Percentiles rank a stretch among this genome's conserved stretches.
Conservation (phyloP, 192 early-diverging fungal species). For the Kickxella alabastrina region DNA sequence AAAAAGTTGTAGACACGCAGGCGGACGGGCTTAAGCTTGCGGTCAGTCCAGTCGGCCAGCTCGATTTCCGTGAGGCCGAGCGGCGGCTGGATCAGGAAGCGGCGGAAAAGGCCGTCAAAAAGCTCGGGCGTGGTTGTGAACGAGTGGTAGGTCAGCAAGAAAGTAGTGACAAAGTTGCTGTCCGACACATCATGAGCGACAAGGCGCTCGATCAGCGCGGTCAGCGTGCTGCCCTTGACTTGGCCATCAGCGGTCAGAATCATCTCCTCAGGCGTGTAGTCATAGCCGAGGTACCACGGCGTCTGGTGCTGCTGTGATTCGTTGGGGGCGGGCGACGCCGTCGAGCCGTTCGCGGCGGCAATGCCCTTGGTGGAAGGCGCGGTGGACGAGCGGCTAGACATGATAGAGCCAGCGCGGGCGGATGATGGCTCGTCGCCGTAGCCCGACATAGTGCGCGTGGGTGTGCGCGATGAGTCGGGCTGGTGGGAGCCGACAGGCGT, state of each 20-base stretch:
- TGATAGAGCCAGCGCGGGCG: conserved; percentile 18
- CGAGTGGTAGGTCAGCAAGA: conserved; percentile 92
- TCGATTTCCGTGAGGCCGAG: conserved; percentile 59
- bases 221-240: conserved; percentile 87
- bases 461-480: conserved; percentile 22
- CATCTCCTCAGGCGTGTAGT: conserved; percentile 70
- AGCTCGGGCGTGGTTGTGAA: conserved; percentile 80
- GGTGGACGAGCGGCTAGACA: conserved; percentile 32
- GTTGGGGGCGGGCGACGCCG: conserved; percentile 7
- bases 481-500: conserved; percentile 25
- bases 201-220: conserved; percentile 81
- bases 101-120: conserved; percentile 65
- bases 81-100: conserved; percentile 79
- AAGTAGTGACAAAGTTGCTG: conserved; percentile 77
- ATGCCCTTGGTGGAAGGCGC: conserved; percentile 22
- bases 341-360: neutral
- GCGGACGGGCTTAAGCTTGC: conserved; percentile 86
- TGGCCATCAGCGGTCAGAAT: conserved; percentile 81
- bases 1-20: conserved; percentile 91
- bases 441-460: conserved; percentile 17
- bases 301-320: conserved; percentile 27
- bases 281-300: conserved; percentile 79
- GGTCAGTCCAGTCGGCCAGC: conserved; percentile 73
- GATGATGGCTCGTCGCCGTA: conserved; percentile 24
- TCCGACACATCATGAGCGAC: conserved; percentile 85